Conservation (phyloP, 2,329 filamentous ascomycete genomes). For the Stenocarpella maydis region DNA sequence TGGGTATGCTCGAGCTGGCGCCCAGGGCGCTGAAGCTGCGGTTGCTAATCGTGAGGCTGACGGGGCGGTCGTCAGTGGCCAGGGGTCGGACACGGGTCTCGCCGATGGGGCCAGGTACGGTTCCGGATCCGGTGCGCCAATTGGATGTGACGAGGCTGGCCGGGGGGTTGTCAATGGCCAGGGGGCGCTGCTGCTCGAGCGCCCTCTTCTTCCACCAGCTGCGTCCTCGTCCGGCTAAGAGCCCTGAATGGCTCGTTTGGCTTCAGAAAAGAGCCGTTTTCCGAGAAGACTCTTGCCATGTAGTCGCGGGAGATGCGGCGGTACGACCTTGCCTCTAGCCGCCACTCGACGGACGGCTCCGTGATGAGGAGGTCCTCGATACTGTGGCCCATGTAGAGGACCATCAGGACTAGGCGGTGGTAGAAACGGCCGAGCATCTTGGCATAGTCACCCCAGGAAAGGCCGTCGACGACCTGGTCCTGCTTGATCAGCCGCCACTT, state of each 20-base stretch:
- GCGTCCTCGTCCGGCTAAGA: conserved; percentile 64
- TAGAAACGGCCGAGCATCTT: conserved; percentile 53
- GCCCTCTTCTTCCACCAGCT: conserved; percentile 69
- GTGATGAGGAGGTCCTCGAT: too few species aligned
- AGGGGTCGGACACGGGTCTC: too few species aligned
- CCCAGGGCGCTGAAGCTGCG: background rate
- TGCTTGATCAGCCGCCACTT: conserved; percentile 5
- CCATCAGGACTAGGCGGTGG: conserved; percentile 60
- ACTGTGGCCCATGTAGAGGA: conserved; percentile 43
- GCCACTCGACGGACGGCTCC: conserved; percentile 48
- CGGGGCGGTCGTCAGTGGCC: conserved; percentile 16
- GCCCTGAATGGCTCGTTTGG: conserved; percentile 76
- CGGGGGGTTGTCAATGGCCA: conserved; percentile 14
- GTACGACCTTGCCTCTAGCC: conserved; percentile 54
- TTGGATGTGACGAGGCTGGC: too few species aligned
- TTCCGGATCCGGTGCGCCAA: too few species aligned
- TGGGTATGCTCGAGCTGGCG: background rate
- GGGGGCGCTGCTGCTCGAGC: conserved; percentile 48
- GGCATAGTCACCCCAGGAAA: conserved; percentile 59
- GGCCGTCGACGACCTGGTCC: conserved; percentile 41
- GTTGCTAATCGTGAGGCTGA: background rate
- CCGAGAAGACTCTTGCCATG: too few species aligned
- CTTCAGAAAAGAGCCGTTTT: conserved; percentile 46
- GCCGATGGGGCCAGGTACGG: too few species aligned
- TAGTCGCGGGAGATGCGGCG: conserved; percentile 54